These are phyloP conservation scores for Tritrichomonas foetus DNA, from an alignment of 208 protist species.

Conservation along the genomic window DNA sequence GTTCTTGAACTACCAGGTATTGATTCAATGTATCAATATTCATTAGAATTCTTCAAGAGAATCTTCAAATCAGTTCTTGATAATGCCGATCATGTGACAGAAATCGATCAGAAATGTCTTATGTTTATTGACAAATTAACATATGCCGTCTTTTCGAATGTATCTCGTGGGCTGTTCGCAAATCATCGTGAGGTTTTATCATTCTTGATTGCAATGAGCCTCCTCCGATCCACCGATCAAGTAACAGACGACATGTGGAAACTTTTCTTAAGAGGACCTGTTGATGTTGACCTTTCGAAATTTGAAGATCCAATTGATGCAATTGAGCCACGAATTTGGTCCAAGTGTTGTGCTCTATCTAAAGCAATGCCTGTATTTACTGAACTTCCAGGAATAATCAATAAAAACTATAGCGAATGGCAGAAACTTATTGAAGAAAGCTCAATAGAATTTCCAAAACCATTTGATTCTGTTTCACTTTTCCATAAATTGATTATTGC, in stretches of 20 bases:
- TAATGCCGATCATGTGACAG: constrained; percentile 63
- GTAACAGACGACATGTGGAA: constrained; percentile 58
- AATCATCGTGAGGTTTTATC: constrained; percentile 90
- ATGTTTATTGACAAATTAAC: constrained; percentile 74
- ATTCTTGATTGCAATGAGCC: constrained; percentile 77
- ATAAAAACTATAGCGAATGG: background rate
- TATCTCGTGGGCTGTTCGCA: constrained; percentile 93
- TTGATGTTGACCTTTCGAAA: constrained; percentile 36
- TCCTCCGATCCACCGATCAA: constrained; percentile 59
- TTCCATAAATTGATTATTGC: background rate
- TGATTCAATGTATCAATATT: constrained; percentile 78
- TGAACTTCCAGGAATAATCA: constrained; percentile 11
- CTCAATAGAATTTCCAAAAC: background rate
- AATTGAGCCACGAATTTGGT: constrained; percentile 18
- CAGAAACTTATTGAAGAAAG: background rate
- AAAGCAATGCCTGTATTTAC: background rate
- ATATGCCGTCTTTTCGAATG: constrained; percentile 76
- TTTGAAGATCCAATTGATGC: constrained; percentile 5
- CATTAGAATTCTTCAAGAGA: constrained; percentile 88
- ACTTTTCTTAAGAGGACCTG: constrained; percentile 55
- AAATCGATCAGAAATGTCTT: constrained; percentile 69
- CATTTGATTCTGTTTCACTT: background rate
- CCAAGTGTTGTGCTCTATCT: background rate
- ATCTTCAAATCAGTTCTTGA: constrained; percentile 77
- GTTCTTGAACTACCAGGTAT: constrained; percentile 66